Conservation (phyloP, 2,329 filamentous ascomycete species). For the Aspergillus sp. region DNA sequence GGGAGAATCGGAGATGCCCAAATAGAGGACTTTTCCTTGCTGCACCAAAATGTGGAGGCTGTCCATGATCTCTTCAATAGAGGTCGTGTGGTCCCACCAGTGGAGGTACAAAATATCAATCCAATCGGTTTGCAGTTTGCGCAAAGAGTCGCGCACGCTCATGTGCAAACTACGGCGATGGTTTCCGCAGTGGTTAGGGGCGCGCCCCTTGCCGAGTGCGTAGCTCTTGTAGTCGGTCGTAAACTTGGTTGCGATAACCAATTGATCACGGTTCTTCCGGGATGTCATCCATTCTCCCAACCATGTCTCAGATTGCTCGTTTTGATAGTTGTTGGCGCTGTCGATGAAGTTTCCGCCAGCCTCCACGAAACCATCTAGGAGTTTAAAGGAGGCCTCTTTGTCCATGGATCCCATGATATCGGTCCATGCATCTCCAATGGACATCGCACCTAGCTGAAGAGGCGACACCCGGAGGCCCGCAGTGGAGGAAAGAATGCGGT, state of each 20-base stretch:
- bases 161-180: constrained; percentile 43
- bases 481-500: constrained; percentile 65
- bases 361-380: constrained; percentile 66
- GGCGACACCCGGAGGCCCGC: constrained; percentile 68
- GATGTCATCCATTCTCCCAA: constrained; percentile 70
- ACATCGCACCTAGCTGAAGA: constrained; percentile 47
- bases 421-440: constrained; percentile 43
- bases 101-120: constrained; percentile 57
- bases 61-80: constrained; percentile 40
- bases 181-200: constrained; percentile 48
- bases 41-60: constrained; percentile 39
- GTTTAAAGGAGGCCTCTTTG: constrained; percentile 60
- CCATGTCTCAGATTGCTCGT: constrained; percentile 63
- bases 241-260: constrained; percentile 71
- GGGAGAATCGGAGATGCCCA: constrained; percentile 42
- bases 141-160: constrained; percentile 45
- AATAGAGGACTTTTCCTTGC: constrained; percentile 43
- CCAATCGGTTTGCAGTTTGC: constrained; percentile 54
- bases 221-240: constrained; percentile 49
- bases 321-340: constrained; percentile 68
- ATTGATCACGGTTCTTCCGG: constrained; percentile 63
- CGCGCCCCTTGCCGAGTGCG: constrained; percentile 46
- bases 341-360: constrained; percentile 74
- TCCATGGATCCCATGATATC: constrained; percentile 63
- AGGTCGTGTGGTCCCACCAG: constrained; percentile 51